Evolutionary conservation across 2,329 filamentous ascomycete species (phyloP).

Genomic region (Hymenoscyphus fructigenus): DNA sequence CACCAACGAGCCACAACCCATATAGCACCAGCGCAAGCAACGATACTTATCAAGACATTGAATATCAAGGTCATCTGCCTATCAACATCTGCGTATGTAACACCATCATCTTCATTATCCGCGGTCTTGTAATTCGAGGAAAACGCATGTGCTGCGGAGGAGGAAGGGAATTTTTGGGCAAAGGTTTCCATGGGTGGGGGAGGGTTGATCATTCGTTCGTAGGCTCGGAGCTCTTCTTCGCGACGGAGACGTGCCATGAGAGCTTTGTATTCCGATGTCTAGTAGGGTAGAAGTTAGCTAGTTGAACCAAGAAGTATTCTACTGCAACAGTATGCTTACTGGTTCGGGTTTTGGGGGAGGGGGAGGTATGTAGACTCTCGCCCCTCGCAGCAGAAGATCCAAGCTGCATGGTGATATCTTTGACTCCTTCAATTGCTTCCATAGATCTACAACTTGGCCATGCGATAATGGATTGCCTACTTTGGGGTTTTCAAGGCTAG

Average conservation of each 20-base stretch:
- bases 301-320: background rate
- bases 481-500: conserved; percentile 43
- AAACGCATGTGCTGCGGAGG: conserved; percentile 53
- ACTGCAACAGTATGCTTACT: conserved; percentile 48
- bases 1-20: conserved; percentile 79
- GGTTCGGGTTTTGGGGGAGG: conserved; percentile 75
- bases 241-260: conserved; percentile 82
- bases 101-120: conserved; percentile 55
- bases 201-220: conserved; percentile 76
- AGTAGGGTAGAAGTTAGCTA: conserved; percentile 15
- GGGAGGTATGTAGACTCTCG: conserved; percentile 74
- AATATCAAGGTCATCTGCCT: conserved; percentile 81
- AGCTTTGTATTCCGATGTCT: conserved; percentile 81
- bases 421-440: conserved; percentile 48
- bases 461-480: conserved; percentile 72
- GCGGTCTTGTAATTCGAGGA: conserved; percentile 46
- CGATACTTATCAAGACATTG: conserved; percentile 84
- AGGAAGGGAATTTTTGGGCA: conserved; percentile 54
- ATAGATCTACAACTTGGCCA: conserved; percentile 63
- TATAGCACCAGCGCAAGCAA: conserved; percentile 73
- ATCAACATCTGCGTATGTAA: conserved; percentile 71
- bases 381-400: conserved; percentile 69
- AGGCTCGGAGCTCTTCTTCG: conserved; percentile 78
- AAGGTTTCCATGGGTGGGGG: conserved; percentile 56
- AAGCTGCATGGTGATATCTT: conserved; percentile 49